Conservation (phyloP, 495 filamentous ascomycete genomes). For the Penicillium turbatum region DNA sequence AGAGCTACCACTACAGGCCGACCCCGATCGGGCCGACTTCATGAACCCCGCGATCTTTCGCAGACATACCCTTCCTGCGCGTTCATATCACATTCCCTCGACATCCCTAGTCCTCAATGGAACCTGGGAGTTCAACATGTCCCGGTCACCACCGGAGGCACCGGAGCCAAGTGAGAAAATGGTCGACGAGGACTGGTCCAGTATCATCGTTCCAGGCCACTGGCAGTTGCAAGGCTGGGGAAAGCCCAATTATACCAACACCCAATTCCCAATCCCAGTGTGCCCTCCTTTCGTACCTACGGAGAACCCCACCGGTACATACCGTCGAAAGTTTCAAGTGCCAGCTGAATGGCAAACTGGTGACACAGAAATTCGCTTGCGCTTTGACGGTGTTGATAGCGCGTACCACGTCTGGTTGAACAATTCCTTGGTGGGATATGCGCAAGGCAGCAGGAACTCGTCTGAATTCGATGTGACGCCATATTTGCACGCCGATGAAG, state of each 20-base stretch:
- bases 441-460: constrained; percentile 60
- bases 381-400: constrained; percentile 65
- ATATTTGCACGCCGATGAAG: constrained; percentile 31
- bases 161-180: constrained; percentile 29
- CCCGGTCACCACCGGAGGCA: constrained; percentile 44
- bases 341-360: constrained; percentile 31
- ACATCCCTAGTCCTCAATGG: constrained; percentile 51
- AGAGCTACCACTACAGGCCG: not conserved
- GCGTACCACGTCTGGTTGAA: constrained; percentile 65
- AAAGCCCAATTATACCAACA: constrained; percentile 61
- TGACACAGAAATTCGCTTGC: constrained; percentile 43
- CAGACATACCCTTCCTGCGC: constrained; percentile 58
- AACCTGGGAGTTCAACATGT: constrained; percentile 56
- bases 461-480: constrained; percentile 58
- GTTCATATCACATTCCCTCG: constrained; percentile 55
- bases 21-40: not conserved
- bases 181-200: constrained; percentile 39
- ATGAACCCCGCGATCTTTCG: constrained; percentile 47
- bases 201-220: constrained; percentile 60
- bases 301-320: constrained; percentile 60
- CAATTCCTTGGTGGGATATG: constrained; percentile 55
- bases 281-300: constrained; percentile 56
- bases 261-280: constrained; percentile 58
- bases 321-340: constrained; percentile 49
- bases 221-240: constrained; percentile 68